Evolutionary conservation across 202 grass and related monocot species (phyloP).

Genomic region (Bolboschoenoplectus hybrid): DNA sequence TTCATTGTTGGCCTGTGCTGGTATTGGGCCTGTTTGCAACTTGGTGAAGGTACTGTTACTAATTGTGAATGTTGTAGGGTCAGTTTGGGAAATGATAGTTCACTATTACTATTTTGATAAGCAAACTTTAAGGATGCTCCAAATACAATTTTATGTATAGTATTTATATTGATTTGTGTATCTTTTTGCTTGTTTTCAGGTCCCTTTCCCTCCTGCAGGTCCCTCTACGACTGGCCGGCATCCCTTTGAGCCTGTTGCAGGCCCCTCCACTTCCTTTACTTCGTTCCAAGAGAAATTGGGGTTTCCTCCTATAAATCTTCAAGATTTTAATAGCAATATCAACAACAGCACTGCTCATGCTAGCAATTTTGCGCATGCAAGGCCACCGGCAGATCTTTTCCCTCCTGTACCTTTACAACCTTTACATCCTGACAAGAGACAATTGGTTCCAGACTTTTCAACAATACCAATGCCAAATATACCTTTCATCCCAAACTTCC

Average conservation of each 20-base stretch:
- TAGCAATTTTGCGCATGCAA: constrained; percentile 60
- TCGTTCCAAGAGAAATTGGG: constrained; percentile 91
- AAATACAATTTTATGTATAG: not conserved
- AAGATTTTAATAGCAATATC: constrained; percentile 46
- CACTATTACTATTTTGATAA: not conserved
- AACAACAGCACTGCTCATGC: constrained; percentile 21
- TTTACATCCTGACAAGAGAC: constrained; percentile 26
- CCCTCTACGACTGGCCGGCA: constrained; percentile 59
- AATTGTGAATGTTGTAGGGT: not conserved
- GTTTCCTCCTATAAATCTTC: constrained; percentile 68
- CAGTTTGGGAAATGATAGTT: constrained; percentile 14
- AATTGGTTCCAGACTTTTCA: constrained; percentile 57
- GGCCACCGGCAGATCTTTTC: constrained; percentile 68
- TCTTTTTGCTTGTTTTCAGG: constrained; percentile 33
- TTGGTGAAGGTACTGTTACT: not conserved
- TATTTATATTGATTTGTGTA: not conserved
- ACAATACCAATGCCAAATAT: constrained; percentile 57
- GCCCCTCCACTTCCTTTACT: constrained; percentile 60
- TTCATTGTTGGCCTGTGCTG: not conserved
- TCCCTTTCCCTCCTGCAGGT: constrained; percentile 51
- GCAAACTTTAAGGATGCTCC: constrained; percentile 18
- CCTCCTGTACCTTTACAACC: constrained; percentile 42
- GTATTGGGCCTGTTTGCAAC: constrained; percentile 2
- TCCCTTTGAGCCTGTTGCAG: constrained; percentile 51
- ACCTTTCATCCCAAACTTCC: constrained; percentile 77